Evolutionary conservation across 2,329 filamentous ascomycete species (phyloP).

Genomic region (Lachnellula occidentalis): DNA sequence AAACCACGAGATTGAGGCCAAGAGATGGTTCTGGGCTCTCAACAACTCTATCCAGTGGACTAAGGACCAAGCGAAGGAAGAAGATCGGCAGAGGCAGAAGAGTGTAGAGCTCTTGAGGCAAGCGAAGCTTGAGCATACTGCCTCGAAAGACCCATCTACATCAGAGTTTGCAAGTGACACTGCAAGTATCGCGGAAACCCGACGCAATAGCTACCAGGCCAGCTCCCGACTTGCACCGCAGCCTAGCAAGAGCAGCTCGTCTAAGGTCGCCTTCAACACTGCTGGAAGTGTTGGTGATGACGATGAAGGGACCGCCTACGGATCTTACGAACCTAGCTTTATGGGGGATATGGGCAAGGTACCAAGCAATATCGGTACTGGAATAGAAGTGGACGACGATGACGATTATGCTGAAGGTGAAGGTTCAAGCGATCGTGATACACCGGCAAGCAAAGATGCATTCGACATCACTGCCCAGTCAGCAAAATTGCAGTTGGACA

Average conservation of each 20-base stretch:
- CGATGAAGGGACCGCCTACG: constrained; percentile 47
- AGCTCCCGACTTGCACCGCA: constrained; percentile 20
- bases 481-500: constrained; percentile 84
- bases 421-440: constrained; percentile 72
- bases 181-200: constrained; percentile 28
- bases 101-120: constrained; percentile 72
- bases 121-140: constrained; percentile 67
- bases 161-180: constrained; percentile 21
- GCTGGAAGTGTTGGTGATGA: constrained; percentile 39
- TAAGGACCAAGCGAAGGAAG: constrained; percentile 93
- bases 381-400: constrained; percentile 44
- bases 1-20: constrained; percentile 96
- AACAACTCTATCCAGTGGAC: constrained; percentile 99
- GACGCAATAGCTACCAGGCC: constrained; percentile 42
- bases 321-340: constrained; percentile 51
- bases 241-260: constrained; percentile 16
- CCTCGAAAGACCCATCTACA: constrained; percentile 26
- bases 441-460: constrained; percentile 77
- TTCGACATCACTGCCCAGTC: constrained; percentile 97
- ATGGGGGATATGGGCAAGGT: constrained; percentile 33
- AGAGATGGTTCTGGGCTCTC: constrained; percentile 97
- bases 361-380: constrained; percentile 20
- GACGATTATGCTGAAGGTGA: constrained; percentile 75
- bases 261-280: constrained; percentile 29
- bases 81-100: constrained; percentile 69